Evolutionary conservation across 768 basidiomycete species (phyloP).

Genomic region (Sutorius australiensis): DNA sequence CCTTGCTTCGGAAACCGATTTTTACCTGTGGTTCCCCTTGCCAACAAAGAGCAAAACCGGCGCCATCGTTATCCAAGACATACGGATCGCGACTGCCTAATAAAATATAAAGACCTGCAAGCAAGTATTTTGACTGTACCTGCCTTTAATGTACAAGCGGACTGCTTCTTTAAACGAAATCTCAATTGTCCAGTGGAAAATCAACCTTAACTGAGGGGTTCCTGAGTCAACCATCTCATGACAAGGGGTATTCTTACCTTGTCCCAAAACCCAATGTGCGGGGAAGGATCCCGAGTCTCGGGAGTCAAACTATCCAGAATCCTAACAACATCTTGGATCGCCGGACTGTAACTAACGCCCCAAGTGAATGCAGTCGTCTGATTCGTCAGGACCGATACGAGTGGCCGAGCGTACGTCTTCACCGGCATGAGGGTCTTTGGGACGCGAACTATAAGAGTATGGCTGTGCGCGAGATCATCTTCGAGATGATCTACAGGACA

Average conservation of each 20-base stretch:
- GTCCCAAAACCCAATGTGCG: slow-evolving; percentile 91
- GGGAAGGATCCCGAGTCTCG: slow-evolving; percentile 75
- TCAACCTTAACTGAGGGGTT: slow-evolving; percentile 55
- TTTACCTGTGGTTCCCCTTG: slow-evolving; percentile 66
- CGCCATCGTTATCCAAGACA: slow-evolving; percentile 60
- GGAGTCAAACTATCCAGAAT: slow-evolving; percentile 78
- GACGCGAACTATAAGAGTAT: slow-evolving; percentile 55
- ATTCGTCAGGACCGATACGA: slow-evolving; percentile 60
- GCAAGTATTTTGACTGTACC: slow-evolving; percentile 4
- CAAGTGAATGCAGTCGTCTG: slow-evolving; percentile 75
- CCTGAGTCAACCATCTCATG: slow-evolving; percentile 2
- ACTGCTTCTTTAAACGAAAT: slow-evolving; percentile 68
- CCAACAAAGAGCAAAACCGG: slow-evolving; percentile 88
- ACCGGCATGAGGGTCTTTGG: slow-evolving; percentile 95
- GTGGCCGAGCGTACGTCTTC: slow-evolving; percentile 83
- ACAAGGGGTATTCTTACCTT: slow-evolving; percentile 50
- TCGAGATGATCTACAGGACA: slow-evolving; percentile 60
- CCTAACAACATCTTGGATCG: slow-evolving; percentile 81
- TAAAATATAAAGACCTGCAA: slow-evolving; percentile 6
- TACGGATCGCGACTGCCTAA: slow-evolving; percentile 84
- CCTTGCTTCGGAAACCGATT: slow-evolving; percentile 66
- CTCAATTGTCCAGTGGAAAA: slow-evolving; percentile 79
- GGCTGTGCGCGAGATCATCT: slow-evolving; percentile 48
- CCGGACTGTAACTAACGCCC: slow-evolving; percentile 84
- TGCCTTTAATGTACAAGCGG: slow-evolving; percentile 85